Conservation (phyloP, 2,329 filamentous ascomycete species). For the Colletotrichum abscissum region DNA sequence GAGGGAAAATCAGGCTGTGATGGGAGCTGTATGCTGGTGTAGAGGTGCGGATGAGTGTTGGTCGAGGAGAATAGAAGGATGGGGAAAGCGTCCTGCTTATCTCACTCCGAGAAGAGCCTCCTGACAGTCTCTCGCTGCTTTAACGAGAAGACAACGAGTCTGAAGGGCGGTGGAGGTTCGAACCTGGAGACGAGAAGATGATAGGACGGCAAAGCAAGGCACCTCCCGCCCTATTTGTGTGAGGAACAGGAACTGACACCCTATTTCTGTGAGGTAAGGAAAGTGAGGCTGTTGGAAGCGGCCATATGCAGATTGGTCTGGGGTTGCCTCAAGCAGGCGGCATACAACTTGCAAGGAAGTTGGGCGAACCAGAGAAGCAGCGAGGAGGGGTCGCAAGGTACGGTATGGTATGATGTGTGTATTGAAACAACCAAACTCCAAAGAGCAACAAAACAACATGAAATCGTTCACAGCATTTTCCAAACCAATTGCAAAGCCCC, state of each 20-base stretch:
- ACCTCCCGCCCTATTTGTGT: slow-evolving; percentile 34
- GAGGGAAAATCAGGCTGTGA: slow-evolving; percentile 14
- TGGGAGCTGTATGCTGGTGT: background rate
- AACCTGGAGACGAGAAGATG: background rate
- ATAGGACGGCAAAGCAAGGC: slow-evolving; percentile 34
- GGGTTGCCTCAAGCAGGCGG: background rate
- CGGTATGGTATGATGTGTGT: background rate
- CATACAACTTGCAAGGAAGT: background rate
- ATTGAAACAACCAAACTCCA: slow-evolving; percentile 8
- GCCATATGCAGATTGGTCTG: background rate
- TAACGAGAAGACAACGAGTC: background rate
- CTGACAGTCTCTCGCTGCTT: background rate
- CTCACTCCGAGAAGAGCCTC: background rate
- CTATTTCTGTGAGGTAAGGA: background rate
- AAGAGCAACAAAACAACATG: background rate
- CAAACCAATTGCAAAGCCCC: background rate
- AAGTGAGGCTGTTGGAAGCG: background rate
- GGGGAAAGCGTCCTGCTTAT: slow-evolving; percentile 10
- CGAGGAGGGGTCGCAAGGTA: background rate
- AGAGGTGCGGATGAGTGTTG: background rate
- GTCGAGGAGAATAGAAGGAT: too few species aligned
- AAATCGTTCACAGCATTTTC: slow-evolving; percentile 6
- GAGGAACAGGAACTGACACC: background rate
- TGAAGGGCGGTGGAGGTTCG: too few species aligned
- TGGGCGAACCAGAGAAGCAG: background rate